phyloP scores from a whole-genome alignment of 768 basidiomycete genomes.

The Suillus clintonianus region DNA sequence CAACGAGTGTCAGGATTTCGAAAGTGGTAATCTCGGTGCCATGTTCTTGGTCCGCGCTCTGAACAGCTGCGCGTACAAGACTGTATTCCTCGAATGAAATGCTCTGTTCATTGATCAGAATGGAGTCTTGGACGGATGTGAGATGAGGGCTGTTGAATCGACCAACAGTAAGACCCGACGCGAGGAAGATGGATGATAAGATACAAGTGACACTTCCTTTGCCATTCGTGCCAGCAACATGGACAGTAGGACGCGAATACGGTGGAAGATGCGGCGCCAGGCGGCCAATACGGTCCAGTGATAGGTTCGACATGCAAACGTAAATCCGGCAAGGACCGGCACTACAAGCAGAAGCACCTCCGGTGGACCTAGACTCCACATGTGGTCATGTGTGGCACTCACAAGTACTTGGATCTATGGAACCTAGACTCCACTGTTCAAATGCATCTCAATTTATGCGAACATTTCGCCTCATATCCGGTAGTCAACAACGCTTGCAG shows the following conservation, averaged over 20 bases:
- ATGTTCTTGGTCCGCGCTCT: slow-evolving; percentile 45
- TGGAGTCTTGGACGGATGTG: slow-evolving; percentile 72
- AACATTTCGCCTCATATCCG: neutral
- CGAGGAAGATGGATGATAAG: slow-evolving; percentile 70
- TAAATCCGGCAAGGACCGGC: neutral
- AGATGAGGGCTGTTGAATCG: slow-evolving; percentile 95
- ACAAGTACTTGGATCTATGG: neutral
- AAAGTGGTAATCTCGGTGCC: slow-evolving; percentile 64
- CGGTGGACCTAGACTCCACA: neutral
- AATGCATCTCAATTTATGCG: neutral
- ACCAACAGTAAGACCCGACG: slow-evolving; percentile 63
- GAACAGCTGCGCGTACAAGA: slow-evolving; percentile 46
- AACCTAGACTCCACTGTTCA: neutral
- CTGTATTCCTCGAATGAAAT: slow-evolving; percentile 53
- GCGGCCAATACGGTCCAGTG: slow-evolving; percentile 55
- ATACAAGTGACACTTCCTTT: slow-evolving; percentile 92
- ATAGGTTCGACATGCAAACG: slow-evolving; percentile 65
- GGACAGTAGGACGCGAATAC: slow-evolving; percentile 80
- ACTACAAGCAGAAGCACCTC: too few relatives aligned
- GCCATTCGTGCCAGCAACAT: slow-evolving; percentile 95
- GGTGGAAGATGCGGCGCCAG: slow-evolving; percentile 58
- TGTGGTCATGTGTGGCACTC: neutral
- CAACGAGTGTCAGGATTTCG: slow-evolving; percentile 83
- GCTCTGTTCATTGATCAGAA: slow-evolving; percentile 62
- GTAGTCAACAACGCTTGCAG: neutral